phyloP scores from a whole-genome alignment of 2,329 filamentous ascomycete genomes.

The Ascochyta viciae-villosae region DNA sequence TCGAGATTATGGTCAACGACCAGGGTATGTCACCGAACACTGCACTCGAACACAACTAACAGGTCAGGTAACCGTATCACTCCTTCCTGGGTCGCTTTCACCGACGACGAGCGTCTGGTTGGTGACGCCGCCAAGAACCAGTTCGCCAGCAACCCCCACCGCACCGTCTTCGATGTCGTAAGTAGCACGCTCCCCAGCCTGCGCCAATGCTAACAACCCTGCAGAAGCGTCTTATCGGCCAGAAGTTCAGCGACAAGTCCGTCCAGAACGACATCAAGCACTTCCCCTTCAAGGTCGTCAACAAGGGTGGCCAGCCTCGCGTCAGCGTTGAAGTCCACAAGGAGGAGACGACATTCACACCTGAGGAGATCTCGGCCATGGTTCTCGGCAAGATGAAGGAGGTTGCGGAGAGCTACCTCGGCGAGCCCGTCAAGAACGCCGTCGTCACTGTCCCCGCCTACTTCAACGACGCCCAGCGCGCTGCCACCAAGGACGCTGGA shows the following conservation, averaged over 20 bases:
- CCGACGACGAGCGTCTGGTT: slow-evolving; percentile 94
- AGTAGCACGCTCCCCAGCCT: slow-evolving; percentile 15
- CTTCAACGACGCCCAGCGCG: slow-evolving; percentile 98
- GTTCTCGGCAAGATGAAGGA: slow-evolving; percentile 75
- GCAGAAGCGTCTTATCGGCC: slow-evolving; percentile 60
- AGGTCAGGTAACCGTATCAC: slow-evolving; percentile 52
- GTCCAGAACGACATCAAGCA: slow-evolving; percentile 96
- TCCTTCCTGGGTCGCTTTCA: slow-evolving; percentile 89
- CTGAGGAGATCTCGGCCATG: slow-evolving; percentile 83
- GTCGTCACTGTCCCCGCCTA: slow-evolving; percentile 96
- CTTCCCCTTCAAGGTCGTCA: slow-evolving; percentile 94
- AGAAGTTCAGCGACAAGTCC: slow-evolving; percentile 65
- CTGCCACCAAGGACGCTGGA: slow-evolving; percentile 95
- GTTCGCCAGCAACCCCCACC: slow-evolving; percentile 57
- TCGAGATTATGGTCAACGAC: slow-evolving; percentile 55
- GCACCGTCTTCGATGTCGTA: slow-evolving; percentile 57
- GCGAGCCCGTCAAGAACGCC: slow-evolving; percentile 83
- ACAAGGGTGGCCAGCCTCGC: slow-evolving; percentile 88
- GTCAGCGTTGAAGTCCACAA: slow-evolving; percentile 77
- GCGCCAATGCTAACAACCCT: slow-evolving; percentile 37
- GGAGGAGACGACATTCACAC: slow-evolving; percentile 74
- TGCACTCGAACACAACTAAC: slow-evolving; percentile 26
- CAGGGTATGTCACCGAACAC: slow-evolving; percentile 41
- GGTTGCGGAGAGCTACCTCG: slow-evolving; percentile 78
- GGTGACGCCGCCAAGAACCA: slow-evolving; percentile 76